Evolutionary conservation across 2,329 filamentous ascomycete genomes (phyloP), one percentile per base, ranked within the genome.

Genomic region (Alternaria incomplexa): DNA sequence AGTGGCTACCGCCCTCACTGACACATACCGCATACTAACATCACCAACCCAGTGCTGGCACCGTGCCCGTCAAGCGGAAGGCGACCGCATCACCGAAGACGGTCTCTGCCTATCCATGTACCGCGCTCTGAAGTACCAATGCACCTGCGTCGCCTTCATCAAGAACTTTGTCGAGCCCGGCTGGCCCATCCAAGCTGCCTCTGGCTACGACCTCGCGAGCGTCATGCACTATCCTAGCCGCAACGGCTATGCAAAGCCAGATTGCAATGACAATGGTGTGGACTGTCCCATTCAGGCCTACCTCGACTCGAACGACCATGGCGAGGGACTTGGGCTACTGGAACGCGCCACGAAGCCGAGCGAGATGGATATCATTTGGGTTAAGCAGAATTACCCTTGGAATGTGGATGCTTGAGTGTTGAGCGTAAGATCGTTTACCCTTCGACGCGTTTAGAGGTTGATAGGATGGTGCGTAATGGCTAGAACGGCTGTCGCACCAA

Each of bases 151-250:
- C 6, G n/a, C 36, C n/a, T 55, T 45, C 23, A n/a, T 55, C 52
- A 45, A 55, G 52, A 28, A 45, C 40, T 45, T 55, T 13, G 52
- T 55, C 12, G 52, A 55, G 25, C 52, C 52, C 10, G 52, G 40
- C 15, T 55, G 40, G 52, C 22, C 23, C 5, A 55, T 55, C 40
- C 45, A 46, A 11, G 36, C 52, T 0, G 13, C 13, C 3, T 44
- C 25, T 1, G 23, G 52, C 13, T 55, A 46, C 23, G 52, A 55
- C 12, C 17, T 45, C 15, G 25, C 20, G 15, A 55, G 52, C 52
- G 44, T 55, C 40, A 55, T 55, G 40, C 52, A 46, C 17, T 55
- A 55, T 5, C 23, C 52, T 7, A 55, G 40, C 6, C 12, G 26
- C 11, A 55, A 25, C 25, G 52, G 52, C 15, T 55, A 55, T 26